Evolutionary conservation across 2,329 filamentous ascomycete species (phyloP).

Genomic region (Cucurbitaria berberidis): DNA sequence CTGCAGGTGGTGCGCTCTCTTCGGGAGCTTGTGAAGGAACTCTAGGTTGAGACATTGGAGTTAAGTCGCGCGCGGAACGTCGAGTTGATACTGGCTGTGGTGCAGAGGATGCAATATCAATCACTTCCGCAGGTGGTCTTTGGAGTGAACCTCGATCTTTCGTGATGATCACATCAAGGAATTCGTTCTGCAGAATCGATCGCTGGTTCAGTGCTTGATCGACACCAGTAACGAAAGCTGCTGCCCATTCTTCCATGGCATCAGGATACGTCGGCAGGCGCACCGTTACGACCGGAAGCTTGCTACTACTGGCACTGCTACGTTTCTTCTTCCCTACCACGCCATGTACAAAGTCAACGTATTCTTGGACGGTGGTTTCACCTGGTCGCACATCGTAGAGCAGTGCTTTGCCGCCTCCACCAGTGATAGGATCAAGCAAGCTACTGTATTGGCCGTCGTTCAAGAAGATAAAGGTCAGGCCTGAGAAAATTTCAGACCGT

Average conservation of each 20-base stretch:
- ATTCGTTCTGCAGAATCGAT: conserved; percentile 86
- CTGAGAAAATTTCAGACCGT: conserved; percentile 77
- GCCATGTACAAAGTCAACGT: conserved; percentile 77
- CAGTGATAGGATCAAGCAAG: conserved; percentile 74
- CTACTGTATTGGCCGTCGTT: conserved; percentile 76
- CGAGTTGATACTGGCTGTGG: conserved; percentile 14
- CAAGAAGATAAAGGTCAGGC: conserved; percentile 89
- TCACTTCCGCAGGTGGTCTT: conserved; percentile 62
- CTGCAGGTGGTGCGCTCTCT: conserved; percentile 13
- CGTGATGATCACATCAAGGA: conserved; percentile 86
- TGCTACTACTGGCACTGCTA: conserved; percentile 67
- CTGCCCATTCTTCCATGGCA: conserved; percentile 68
- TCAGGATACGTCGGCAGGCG: conserved; percentile 61
- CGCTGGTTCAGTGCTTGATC: conserved; percentile 78
- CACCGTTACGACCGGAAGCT: conserved; percentile 78
- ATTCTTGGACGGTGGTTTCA: conserved; percentile 73
- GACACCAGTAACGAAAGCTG: conserved; percentile 70
- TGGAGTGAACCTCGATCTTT: conserved; percentile 77
- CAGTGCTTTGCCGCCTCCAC: conserved; percentile 82
- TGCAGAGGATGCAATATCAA: conserved; percentile 24
- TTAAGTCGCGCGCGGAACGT: conserved; percentile 22
- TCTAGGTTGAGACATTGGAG: conserved; percentile 21
- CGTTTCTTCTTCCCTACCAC: conserved; percentile 76
- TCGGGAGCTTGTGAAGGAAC: conserved; percentile 27
- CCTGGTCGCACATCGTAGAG: conserved; percentile 66